Base-by-base conservation (phyloP, 257 asterid genomes). In the Voacanga thouarsii region DNA sequence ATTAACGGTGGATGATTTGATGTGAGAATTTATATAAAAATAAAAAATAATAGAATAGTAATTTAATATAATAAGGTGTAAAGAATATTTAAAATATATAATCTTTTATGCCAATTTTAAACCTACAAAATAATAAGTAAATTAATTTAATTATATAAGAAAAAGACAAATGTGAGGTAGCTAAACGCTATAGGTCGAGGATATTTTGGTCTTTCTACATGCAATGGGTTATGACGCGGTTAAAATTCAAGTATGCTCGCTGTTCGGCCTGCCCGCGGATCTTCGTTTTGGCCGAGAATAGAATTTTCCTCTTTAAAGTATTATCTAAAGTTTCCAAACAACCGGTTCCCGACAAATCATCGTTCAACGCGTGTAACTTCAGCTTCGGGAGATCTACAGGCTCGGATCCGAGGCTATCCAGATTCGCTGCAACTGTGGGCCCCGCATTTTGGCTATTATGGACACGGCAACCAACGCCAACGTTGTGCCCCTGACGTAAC, bases 321-420 rank as follows among this genome's bases (percentile, higher is more conserved):
- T 15, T 19, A 47, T 15, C 67, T 30, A 21, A 67, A 71, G 76
- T 56, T 41, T n/a, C 74, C 50, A 28, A 71, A 74, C n/a, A 30
- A 44, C 70, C 37, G 14, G 16, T 53, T 73, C 12, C 4, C 8
- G 2, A 14, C 83, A 61, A 86, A 77, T 80, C 12, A 69, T 0
- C 23, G 2, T 1, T 1, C 2, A 44, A 66, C 85, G 76, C 80
- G 79, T 80, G 80, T n/a, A 18, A 6, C 4, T 11, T 30, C 23
- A 77, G 87, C 87, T 49, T 85, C 86, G 87, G 87, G 15, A 84
- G 79, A 88, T 88, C 87, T 82, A 44, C 24, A 80, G 86, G 83
- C 33, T 83, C 75, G 87, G 79, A 11, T 51, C 84, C 78, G 61
- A 79, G 78, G 82, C 84, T 49, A 41, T 14, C 67, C 66, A 67